Evolutionary conservation across 495 filamentous ascomycete species (phyloP), one percentile per base, ranked within the genome.

Genomic region (Pseudomonodictys pantanalensis): DNA sequence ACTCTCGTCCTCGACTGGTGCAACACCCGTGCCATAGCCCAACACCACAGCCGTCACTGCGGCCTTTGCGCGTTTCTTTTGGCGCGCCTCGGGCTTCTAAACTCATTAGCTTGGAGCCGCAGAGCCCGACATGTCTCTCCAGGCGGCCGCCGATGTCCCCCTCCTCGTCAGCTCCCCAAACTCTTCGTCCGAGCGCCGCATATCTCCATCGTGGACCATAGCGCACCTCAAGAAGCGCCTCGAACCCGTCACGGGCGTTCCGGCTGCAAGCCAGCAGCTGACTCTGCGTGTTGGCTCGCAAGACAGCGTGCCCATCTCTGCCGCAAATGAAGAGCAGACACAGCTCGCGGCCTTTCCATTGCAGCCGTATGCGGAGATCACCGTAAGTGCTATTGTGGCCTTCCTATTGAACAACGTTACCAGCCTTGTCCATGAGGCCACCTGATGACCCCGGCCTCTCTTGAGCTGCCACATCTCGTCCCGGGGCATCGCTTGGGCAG

Each of bases 121-220:
- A 20, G 10, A 23, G 26, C 33, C 48, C 50, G 56, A 25, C 57
- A 76, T 74, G 72, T 70, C 71, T 67, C 70, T 78, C 60, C 77
- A 80, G 60, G 81, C 83, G 17, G 84, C 90, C 67, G 77, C 83
- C 41, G 93, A 97, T 73, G 80, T 98, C 29, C 87, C 91, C 58
- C 82, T 97, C 67, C 80, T 86, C 58, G 86, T 98, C 72, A 86
- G 83, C 53, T 91, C 90, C 43, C 82, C 90, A 38, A 84, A 86
- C 68, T 75, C 84, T 18, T 78, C 78, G 26, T 89, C 89, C 30
- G 93, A 98, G 69, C 87, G 92, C 47, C 87, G 93, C 63, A 82
- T 97, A 71, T 91, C 88, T 8, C 92, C 92, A 2, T 88, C 92
- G 66, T 98, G 95, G 93, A 88, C 86, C 56, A 87, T 98, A 66